Conservation (phyloP, 768 basidiomycete species). For the Boletus vermiculosoides region DNA sequence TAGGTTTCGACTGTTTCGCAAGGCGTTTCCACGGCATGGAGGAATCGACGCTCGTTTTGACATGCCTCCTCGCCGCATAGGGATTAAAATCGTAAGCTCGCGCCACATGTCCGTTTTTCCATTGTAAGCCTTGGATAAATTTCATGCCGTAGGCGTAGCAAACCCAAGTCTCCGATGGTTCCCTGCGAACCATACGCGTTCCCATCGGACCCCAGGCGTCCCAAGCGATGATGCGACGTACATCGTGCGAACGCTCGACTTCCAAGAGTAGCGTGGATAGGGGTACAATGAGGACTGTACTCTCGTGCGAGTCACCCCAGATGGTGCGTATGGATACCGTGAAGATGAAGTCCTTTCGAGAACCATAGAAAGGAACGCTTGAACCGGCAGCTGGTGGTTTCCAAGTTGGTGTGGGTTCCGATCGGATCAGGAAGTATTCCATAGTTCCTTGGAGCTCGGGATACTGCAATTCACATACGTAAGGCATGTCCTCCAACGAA, state of each 20-base stretch:
- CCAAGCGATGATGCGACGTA: slow-evolving; percentile 25
- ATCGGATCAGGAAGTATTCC: slow-evolving; percentile 30
- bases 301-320: slow-evolving; percentile 6
- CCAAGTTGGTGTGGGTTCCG: slow-evolving; percentile 35
- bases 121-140: slow-evolving; percentile 27
- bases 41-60: slow-evolving; percentile 8
- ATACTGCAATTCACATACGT: slow-evolving; percentile 27
- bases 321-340: slow-evolving; percentile 26
- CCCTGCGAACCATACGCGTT: slow-evolving; percentile 30
- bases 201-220: slow-evolving; percentile 31
- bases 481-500: slow-evolving; percentile 16
- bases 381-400: slow-evolving; percentile 10
- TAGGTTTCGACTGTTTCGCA: slow-evolving; percentile 5
- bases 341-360: slow-evolving; percentile 33
- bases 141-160: slow-evolving; percentile 38
- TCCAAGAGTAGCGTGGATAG: slow-evolving; percentile 30
- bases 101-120: slow-evolving; percentile 20
- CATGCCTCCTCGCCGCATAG: slow-evolving; percentile 17
- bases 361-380: slow-evolving; percentile 22
- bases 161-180: slow-evolving; percentile 34
- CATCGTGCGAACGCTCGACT: slow-evolving; percentile 15
- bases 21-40: slow-evolving; percentile 21
- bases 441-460: slow-evolving; percentile 18
- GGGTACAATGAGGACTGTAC: slow-evolving; percentile 30
- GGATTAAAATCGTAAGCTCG: slow-evolving; percentile 36